phyloP scores from a whole-genome alignment of 164 flowering plant genomes.

The Annona squamosa region DNA sequence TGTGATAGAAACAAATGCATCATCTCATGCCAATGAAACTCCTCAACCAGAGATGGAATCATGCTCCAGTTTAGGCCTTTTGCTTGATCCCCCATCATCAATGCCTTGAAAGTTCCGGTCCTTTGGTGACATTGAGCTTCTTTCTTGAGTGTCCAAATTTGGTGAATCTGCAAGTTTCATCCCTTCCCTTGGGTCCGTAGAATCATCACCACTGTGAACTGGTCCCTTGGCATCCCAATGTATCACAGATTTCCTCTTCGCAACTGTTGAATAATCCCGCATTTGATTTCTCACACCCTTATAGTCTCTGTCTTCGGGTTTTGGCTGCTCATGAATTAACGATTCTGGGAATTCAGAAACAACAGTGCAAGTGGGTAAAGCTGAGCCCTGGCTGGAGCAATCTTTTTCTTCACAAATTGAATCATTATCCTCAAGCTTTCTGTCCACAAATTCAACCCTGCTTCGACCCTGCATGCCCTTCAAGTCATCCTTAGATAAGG shows the following conservation, averaged over 20 bases:
- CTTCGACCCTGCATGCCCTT: slow-evolving; percentile 3
- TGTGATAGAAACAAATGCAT: not conserved
- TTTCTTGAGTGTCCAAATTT: not conserved
- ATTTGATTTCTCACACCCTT: slow-evolving; percentile 10
- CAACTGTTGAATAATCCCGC: slow-evolving; percentile 5
- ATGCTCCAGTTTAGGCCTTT: slow-evolving; percentile 7
- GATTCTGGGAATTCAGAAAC: not conserved
- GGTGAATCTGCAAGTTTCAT: not conserved
- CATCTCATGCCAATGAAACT: slow-evolving; percentile 15
- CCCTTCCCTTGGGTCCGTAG: not conserved
- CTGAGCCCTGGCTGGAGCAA: not conserved
- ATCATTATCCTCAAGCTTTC: not conserved
- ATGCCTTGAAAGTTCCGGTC: not conserved
- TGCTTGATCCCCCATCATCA: slow-evolving; percentile 5
- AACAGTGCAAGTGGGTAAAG: not conserved
- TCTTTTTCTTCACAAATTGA: not conserved
- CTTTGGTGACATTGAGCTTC: not conserved
- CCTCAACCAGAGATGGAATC: slow-evolving; percentile 2
- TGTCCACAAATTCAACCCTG: not conserved
- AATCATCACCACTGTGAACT: not conserved
- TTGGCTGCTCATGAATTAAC: not conserved
- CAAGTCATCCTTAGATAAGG: not conserved
- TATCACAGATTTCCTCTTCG: slow-evolving; percentile 3
- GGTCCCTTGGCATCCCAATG: slow-evolving; percentile 3
- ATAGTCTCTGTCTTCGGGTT: not conserved